phyloP scores from a whole-genome alignment of 345 rosid species.

The Gossypium australe region DNA sequence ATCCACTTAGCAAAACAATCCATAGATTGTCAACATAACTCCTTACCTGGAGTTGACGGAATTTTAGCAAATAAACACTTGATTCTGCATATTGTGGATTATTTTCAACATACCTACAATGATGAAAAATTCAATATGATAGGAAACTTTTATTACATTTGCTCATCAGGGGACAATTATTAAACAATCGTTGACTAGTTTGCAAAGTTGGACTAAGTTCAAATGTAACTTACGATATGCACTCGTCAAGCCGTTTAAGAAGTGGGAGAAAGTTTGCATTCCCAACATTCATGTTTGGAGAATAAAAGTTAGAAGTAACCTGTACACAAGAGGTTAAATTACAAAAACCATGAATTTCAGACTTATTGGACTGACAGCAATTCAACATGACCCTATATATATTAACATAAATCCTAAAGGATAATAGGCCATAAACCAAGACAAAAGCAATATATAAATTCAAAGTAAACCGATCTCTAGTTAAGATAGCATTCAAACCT shows the following conservation, averaged over 20 bases:
- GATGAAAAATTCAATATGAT: conserved; percentile 7
- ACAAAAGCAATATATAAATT: conserved; percentile 4
- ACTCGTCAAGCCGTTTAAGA: conserved; percentile 88
- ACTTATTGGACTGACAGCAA: neutral
- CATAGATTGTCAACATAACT: neutral
- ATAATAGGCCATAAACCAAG: neutral
- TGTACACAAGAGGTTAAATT: conserved; percentile 30
- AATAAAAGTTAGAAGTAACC: conserved; percentile 85
- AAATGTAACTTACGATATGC: conserved; percentile 71
- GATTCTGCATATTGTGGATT: conserved; percentile 97
- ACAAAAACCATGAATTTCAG: conserved; percentile 7
- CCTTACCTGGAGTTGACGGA: conserved; percentile 91
- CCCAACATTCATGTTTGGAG: conserved; percentile 78
- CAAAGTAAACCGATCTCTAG: conserved; percentile 16
- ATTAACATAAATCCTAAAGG: neutral
- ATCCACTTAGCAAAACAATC: neutral
- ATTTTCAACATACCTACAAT: conserved; percentile 67
- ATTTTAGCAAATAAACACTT: conserved; percentile 85
- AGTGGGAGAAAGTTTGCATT: conserved; percentile 73
- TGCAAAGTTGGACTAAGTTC: conserved; percentile 1
- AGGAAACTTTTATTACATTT: neutral
- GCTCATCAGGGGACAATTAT: conserved; percentile 1
- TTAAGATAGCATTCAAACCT: conserved; percentile 55
- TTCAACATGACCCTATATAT: neutral
- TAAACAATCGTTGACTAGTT: neutral